phyloP scores from a whole-genome alignment of 225 moss, liverwort and hornwort genomes.

The Antitrichia curtipendula region DNA sequence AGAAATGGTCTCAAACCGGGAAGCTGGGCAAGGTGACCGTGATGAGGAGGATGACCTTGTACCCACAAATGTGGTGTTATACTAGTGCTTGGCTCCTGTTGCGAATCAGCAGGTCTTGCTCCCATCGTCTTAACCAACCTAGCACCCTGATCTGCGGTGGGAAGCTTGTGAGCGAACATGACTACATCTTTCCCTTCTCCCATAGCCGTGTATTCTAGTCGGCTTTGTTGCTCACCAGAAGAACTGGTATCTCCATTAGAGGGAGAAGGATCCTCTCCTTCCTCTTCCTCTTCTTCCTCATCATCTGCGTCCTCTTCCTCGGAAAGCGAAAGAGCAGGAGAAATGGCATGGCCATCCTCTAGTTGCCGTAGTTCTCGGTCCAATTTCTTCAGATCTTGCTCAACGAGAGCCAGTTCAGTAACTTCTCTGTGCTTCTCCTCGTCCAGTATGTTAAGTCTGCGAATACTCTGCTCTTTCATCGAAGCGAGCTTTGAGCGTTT shows the following conservation, averaged over 20 bases:
- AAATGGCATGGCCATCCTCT: constrained; percentile 36
- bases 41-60: constrained; percentile 38
- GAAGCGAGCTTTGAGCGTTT: constrained; percentile 61
- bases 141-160: constrained; percentile 86
- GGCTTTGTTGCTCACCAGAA: constrained; percentile 49
- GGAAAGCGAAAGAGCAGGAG: constrained; percentile 13
- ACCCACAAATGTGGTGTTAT: constrained; percentile 64
- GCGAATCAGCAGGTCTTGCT: constrained; percentile 20
- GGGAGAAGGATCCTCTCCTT: constrained; percentile 23
- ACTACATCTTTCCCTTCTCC: constrained; percentile 87
- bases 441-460: constrained; percentile 58
- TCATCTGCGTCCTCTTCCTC: constrained; percentile 68
- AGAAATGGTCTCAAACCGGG: constrained; percentile 19
- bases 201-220: constrained; percentile 44
- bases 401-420: constrained; percentile 56
- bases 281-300: constrained; percentile 42
- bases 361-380: constrained; percentile 59
- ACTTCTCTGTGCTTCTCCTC: constrained; percentile 56
- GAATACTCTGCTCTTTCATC: constrained; percentile 48
- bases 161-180: constrained; percentile 86
- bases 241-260: constrained; percentile 37
- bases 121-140: constrained; percentile 53
- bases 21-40: constrained; percentile 26
- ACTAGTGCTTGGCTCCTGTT: constrained; percentile 33
- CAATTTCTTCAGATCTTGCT: constrained; percentile 58